These are phyloP conservation scores for Trifolium repens DNA, from an alignment of 306 rosid species.

Conservation along the genomic window DNA sequence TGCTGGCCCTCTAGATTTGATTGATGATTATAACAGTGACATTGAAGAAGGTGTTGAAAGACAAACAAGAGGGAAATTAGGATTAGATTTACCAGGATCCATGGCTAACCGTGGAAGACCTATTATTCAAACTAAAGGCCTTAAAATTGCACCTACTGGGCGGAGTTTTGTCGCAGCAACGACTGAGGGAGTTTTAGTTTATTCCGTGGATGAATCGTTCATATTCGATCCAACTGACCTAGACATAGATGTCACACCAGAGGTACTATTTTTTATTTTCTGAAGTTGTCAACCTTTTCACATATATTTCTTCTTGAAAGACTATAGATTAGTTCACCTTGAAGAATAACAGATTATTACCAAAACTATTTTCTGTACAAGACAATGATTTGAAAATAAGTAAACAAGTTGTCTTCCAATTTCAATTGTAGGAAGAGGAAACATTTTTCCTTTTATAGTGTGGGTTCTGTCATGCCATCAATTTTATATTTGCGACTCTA, in stretches of 20 bases:
- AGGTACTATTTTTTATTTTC: slow-evolving; percentile 54
- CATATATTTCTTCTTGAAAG: slow-evolving; percentile 22
- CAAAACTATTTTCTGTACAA: slow-evolving; percentile 15
- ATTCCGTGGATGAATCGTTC: slow-evolving; percentile 85
- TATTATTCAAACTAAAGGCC: slow-evolving; percentile 73
- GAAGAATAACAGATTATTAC: slow-evolving; percentile 17
- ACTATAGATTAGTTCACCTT: neutral
- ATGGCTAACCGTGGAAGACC: slow-evolving; percentile 86
- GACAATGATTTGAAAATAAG: slow-evolving; percentile 4
- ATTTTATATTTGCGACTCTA: neutral
- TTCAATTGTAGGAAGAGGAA: slow-evolving; percentile 19
- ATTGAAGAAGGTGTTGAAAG: slow-evolving; percentile 78
- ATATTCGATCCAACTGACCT: slow-evolving; percentile 96
- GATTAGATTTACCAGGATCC: slow-evolving; percentile 84
- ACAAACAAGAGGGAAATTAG: slow-evolving; percentile 73
- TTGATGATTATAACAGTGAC: slow-evolving; percentile 82
- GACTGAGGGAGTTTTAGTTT: slow-evolving; percentile 88
- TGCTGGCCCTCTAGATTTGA: slow-evolving; percentile 87
- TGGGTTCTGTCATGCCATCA: neutral
- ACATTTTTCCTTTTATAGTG: neutral
- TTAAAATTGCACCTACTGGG: slow-evolving; percentile 94
- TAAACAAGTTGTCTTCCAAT: neutral
- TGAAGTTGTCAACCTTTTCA: slow-evolving; percentile 7
- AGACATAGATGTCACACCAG: slow-evolving; percentile 94
- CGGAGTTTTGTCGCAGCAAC: slow-evolving; percentile 94